Conservation (phyloP, 164 flowering plant species). For the Magnolia sinica region DNA sequence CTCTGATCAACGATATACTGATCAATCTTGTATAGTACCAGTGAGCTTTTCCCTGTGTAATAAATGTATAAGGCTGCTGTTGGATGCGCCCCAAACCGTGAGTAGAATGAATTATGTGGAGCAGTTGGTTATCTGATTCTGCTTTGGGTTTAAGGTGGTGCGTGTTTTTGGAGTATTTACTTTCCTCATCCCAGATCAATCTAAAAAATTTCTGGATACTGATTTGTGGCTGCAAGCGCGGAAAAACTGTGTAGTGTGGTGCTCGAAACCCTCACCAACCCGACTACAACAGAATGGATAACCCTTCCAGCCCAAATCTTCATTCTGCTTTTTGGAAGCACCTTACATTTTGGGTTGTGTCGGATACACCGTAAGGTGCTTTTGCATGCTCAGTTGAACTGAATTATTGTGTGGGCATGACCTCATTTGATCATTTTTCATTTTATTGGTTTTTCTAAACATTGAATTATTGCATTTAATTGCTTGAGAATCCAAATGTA, state of each 20-base stretch:
- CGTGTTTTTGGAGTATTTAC: background rate
- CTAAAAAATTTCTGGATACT: background rate
- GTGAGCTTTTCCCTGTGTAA: background rate
- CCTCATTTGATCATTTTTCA: too few species aligned
- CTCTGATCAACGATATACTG: background rate
- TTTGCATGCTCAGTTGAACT: too few species aligned
- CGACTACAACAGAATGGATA: background rate
- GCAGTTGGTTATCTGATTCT: background rate
- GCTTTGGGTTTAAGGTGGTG: background rate
- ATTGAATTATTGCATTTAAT: too few species aligned
- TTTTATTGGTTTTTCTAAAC: too few species aligned
- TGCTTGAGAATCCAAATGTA: too few species aligned
- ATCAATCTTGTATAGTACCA: background rate
- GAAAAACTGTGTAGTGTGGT: background rate
- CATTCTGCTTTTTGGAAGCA: background rate
- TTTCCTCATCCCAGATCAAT: background rate
- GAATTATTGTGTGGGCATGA: too few species aligned
- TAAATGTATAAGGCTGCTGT: background rate
- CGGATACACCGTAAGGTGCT: too few species aligned
- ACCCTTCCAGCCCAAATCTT: background rate
- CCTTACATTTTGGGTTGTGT: too few species aligned
- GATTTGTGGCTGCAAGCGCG: background rate
- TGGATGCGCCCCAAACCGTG: background rate
- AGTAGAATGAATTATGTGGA: background rate
- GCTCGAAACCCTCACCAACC: background rate